Percentiles rank a stretch among this genome's conserved stretches.
Conservation (phyloP, 352 stramenopile genomes). For the Phytopythium montanum region DNA sequence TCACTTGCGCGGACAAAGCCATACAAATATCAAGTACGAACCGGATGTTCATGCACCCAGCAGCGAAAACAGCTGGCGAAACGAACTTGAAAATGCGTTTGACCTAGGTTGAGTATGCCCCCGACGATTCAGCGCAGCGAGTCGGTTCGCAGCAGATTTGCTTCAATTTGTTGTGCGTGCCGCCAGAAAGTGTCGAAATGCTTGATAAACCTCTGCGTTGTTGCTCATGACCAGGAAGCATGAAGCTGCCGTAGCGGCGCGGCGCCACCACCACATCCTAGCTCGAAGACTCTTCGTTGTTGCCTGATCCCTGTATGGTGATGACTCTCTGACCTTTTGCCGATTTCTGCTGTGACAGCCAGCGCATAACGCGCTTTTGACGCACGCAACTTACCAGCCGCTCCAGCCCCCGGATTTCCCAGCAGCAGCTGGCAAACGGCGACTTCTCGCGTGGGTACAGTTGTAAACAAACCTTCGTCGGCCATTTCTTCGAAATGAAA, state of each 20-base stretch:
- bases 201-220: background rate
- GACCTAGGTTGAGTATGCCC: background rate
- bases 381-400: background rate
- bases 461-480: background rate
- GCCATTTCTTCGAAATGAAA: background rate
- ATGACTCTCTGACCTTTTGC: background rate
- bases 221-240: no score
- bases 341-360: background rate
- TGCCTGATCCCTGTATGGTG: no score
- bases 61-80: conserved; percentile 1
- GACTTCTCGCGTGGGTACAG: background rate
- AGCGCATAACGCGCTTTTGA: background rate
- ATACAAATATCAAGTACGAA: background rate
- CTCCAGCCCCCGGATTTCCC: background rate
- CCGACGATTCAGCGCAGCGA: background rate
- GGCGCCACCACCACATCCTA: no score
- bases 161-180: background rate
- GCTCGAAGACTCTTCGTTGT: no score
- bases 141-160: background rate
- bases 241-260: no score
- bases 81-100: background rate
- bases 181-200: background rate
- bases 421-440: background rate
- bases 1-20: background rate
- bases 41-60: background rate